phyloP scores from a whole-genome alignment of 2,329 filamentous ascomycete species.

The Colletotrichum phormii region DNA sequence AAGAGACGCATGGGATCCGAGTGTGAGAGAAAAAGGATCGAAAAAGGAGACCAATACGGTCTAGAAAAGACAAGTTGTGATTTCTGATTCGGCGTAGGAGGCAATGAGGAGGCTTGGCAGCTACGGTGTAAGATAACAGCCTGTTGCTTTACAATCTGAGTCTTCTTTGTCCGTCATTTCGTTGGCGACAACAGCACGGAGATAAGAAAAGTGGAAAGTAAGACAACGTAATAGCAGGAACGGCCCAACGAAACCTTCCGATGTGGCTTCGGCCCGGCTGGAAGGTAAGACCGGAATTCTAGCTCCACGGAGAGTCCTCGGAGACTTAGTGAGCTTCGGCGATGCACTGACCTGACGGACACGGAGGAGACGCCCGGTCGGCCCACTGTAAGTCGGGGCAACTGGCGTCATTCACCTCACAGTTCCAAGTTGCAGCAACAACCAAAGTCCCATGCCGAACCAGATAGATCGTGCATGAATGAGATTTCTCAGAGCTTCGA shows the following conservation, averaged over 20 bases:
- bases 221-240: not conserved
- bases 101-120: too few relatives aligned
- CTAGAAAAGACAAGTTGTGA: too few relatives aligned
- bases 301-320: not conserved
- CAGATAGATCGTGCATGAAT: not conserved
- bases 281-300: not conserved
- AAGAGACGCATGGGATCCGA: too few relatives aligned
- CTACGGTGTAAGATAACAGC: too few relatives aligned
- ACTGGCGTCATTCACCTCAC: too few relatives aligned
- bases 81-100: too few relatives aligned
- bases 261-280: not conserved
- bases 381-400: not conserved
- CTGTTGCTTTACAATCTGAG: too few relatives aligned
- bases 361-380: not conserved
- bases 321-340: not conserved
- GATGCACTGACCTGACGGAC: not conserved
- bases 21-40: too few relatives aligned
- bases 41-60: too few relatives aligned
- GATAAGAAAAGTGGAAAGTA: accelerated
- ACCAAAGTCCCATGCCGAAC: not conserved
- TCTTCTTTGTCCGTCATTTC: not conserved
- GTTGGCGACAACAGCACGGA: not conserved
- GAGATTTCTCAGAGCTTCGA: not conserved
- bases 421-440: too few relatives aligned
- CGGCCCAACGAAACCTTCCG: not conserved